Evolutionary conservation across 768 basidiomycete genomes (phyloP).

Genomic region (Pisolithus orientalis): DNA sequence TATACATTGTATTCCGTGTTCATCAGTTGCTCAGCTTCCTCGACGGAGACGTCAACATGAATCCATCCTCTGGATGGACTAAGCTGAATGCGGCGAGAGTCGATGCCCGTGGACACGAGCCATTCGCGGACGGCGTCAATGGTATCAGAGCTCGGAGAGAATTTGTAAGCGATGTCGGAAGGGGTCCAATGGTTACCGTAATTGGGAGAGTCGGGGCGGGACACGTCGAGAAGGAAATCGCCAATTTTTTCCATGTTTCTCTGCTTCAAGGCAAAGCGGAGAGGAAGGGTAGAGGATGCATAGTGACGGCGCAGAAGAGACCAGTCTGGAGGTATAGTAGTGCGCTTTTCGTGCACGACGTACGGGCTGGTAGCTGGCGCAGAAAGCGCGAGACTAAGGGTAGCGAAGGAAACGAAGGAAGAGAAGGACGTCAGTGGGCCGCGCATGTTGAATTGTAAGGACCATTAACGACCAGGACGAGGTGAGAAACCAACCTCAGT

Average conservation of each 20-base stretch:
- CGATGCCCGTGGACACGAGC: constrained; percentile 34
- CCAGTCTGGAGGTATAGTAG: constrained; percentile 36
- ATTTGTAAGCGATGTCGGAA: constrained; percentile 32
- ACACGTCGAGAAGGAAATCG: constrained; percentile 35
- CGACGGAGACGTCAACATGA: constrained; percentile 32
- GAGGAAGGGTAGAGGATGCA: constrained; percentile 29
- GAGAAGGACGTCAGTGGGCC: neutral
- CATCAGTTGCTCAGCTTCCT: constrained; percentile 40
- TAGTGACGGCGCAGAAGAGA: constrained; percentile 22
- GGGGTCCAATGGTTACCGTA: constrained; percentile 45
- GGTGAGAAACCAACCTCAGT: neutral
- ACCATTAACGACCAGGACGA: neutral
- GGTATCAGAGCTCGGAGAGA: constrained; percentile 34
- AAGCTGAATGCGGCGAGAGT: constrained; percentile 27
- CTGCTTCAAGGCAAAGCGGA: constrained; percentile 42
- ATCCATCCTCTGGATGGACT: constrained; percentile 35
- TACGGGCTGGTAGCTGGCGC: constrained; percentile 31
- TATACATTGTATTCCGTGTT: constrained; percentile 38
- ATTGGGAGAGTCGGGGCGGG: constrained; percentile 37
- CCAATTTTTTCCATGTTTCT: constrained; percentile 36
- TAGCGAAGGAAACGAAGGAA: constrained; percentile 3
- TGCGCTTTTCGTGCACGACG: constrained; percentile 36
- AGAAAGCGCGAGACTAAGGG: constrained; percentile 2
- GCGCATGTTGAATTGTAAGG: neutral
- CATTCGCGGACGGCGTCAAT: constrained; percentile 34